Evolutionary conservation across 257 asterid genomes (phyloP), one percentile per base, ranked within the genome.

Genomic region (Solanum pennellii): DNA sequence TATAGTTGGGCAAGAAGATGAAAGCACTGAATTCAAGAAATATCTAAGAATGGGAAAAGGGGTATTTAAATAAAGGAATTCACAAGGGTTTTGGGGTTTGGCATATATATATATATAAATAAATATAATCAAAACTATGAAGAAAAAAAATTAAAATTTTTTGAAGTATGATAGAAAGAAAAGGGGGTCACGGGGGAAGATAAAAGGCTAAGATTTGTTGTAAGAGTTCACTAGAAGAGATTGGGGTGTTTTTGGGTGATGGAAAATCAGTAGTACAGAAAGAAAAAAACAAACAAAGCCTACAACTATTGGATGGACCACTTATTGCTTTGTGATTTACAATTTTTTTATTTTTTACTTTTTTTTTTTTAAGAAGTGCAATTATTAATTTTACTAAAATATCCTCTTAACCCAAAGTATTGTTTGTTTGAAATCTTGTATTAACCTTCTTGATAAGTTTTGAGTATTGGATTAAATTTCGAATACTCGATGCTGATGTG

Each of bases 141-240:
- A 59, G 72, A 76, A 60, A 39, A 20, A 1, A 41, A 31, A 37
- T 73, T 65, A 52, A 41, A 7, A 12, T 5, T 35, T 35, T 35
- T 35, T 37, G 5, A 45, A 33, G 3, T 44, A 88, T 62, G n/a
- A 66, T 86, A 37, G 88, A 79, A 71, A 73, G 88, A 25, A 42
- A 73, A 37, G 74, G 31, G 31, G 29, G 97, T 94, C 97, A 94
- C 98, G 96, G 91, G 96, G 82, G 89, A 69, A 86, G 91, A 91
- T 87, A 88, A 91, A 89, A 86, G 92, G 90, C 87, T 87, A 80
- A 89, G 84, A 87, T 88, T 76, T 84, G 86, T 89, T 79, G 92
- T 66, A 45, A 49, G 80, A 85, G 83, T 86, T 76, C 86, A 87
- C 88, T 62, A 39, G 86, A 45, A 35, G 86, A 82, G 87, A 65